Evolutionary conservation across 2,329 filamentous ascomycete species (phyloP).

Genomic region (Beauveria medogensis): DNA sequence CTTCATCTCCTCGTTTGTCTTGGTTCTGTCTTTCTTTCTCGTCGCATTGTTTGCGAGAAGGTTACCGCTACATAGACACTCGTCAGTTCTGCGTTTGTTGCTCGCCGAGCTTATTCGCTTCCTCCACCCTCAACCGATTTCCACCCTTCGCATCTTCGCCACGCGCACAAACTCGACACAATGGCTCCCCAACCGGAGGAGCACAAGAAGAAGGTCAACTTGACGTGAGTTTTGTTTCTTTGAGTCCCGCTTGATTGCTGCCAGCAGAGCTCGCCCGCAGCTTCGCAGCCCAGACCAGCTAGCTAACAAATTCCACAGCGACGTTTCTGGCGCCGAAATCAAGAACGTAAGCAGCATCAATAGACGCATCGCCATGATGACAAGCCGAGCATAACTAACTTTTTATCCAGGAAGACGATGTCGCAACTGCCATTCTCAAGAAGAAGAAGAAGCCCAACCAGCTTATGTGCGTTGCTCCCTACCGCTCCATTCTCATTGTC

Average conservation of each 20-base stretch:
- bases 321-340: constrained; percentile 80
- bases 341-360: constrained; percentile 58
- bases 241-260: no score
- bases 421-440: constrained; percentile 92
- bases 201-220: constrained; percentile 75
- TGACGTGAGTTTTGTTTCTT: constrained; percentile 53
- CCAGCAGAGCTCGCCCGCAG: background rate
- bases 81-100: constrained; percentile 7
- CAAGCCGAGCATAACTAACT: constrained; percentile 23
- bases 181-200: constrained; percentile 65
- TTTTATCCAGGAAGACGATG: constrained; percentile 67
- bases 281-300: background rate
- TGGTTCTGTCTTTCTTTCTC: background rate
- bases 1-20: background rate
- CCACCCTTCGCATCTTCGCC: constrained; percentile 17
- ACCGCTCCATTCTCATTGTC: background rate
- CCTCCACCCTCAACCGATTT: constrained; percentile 18
- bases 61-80: background rate
- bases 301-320: constrained; percentile 49
- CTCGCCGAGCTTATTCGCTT: constrained; percentile 8
- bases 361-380: constrained; percentile 16
- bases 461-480: constrained; percentile 63
- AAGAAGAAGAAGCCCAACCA: constrained; percentile 99
- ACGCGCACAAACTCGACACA: constrained; percentile 31
- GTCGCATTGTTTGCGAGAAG: background rate